phyloP scores from a whole-genome alignment of 2,329 filamentous ascomycete genomes.

The Drechslerella coelobrocha region DNA sequence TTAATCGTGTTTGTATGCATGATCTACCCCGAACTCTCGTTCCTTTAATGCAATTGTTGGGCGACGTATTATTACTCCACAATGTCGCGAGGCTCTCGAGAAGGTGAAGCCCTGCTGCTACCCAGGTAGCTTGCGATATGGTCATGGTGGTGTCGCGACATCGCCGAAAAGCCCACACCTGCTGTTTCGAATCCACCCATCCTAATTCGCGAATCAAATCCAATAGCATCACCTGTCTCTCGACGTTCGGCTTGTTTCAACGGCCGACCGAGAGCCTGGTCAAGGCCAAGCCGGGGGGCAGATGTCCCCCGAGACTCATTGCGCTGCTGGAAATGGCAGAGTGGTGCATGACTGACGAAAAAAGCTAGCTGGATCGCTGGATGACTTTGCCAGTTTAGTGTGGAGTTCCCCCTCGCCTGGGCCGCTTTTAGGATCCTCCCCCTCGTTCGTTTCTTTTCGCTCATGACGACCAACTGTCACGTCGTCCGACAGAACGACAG shows the following conservation, averaged over 20 bases:
- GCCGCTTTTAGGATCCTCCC: slow-evolving; percentile 51
- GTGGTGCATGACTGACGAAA: no score
- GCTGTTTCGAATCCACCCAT: slow-evolving; percentile 1
- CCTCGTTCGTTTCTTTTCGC: slow-evolving; percentile 29
- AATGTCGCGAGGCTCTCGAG: no score
- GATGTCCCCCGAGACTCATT: no score
- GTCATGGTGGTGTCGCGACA: neutral
- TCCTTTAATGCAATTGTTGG: neutral
- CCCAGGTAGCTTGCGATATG: neutral
- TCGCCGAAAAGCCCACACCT: neutral
- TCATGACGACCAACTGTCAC: neutral
- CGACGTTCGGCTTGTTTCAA: no score
- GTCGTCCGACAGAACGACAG: neutral
- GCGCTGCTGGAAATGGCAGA: no score
- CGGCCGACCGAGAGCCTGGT: no score
- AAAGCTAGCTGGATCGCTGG: no score
- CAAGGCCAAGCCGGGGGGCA: no score
- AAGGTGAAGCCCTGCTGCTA: no score
- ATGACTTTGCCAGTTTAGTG: slow-evolving; percentile 5
- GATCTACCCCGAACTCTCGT: neutral
- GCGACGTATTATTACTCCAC: no score
- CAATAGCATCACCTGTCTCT: neutral
- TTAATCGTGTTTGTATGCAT: neutral
- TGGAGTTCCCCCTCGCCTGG: slow-evolving; percentile 35
- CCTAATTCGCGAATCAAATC: slow-evolving; percentile 2